phyloP scores from a whole-genome alignment of 169 alveolate genomes.

The Eimeria tenella region DNA sequence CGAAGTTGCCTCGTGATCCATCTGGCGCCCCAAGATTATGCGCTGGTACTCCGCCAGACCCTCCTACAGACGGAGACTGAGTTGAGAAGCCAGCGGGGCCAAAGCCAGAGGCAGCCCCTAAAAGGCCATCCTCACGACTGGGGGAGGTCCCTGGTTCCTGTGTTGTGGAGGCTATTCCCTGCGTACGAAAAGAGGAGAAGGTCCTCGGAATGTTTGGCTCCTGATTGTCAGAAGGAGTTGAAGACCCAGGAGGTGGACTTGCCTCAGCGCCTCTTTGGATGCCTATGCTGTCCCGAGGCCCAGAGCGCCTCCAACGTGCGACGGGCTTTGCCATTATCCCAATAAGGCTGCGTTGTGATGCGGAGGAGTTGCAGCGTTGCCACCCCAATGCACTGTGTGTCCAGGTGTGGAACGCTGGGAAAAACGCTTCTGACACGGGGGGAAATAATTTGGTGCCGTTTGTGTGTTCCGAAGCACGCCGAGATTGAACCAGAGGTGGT shows the following conservation, averaged over 20 bases:
- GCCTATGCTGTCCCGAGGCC: constrained; percentile 50
- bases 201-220: constrained; percentile 1
- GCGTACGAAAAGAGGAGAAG: constrained; percentile 20
- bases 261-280: constrained; percentile 41
- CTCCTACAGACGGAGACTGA: constrained; percentile 31
- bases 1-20: constrained; percentile 8
- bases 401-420: constrained; percentile 19
- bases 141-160: constrained; percentile 34
- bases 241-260: constrained; percentile 30
- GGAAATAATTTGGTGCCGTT: neutral
- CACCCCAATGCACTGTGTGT: constrained; percentile 17
- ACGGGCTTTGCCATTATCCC: constrained; percentile 53
- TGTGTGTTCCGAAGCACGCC: too few relatives aligned
- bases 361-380: constrained; percentile 39
- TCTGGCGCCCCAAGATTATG: constrained; percentile 11
- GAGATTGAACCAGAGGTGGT: neutral
- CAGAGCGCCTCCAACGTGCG: constrained; percentile 70
- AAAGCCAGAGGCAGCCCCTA: neutral
- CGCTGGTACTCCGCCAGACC: constrained; percentile 1
- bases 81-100: constrained; percentile 33
- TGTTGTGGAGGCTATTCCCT: neutral
- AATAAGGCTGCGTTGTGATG: constrained; percentile 30
- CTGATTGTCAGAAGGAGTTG: constrained; percentile 39
- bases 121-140: constrained; percentile 23
- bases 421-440: neutral